Evolutionary conservation across 2,329 filamentous ascomycete genomes (phyloP), one percentile per base, ranked within the genome.

Genomic region (Verticillium klebahnii): DNA sequence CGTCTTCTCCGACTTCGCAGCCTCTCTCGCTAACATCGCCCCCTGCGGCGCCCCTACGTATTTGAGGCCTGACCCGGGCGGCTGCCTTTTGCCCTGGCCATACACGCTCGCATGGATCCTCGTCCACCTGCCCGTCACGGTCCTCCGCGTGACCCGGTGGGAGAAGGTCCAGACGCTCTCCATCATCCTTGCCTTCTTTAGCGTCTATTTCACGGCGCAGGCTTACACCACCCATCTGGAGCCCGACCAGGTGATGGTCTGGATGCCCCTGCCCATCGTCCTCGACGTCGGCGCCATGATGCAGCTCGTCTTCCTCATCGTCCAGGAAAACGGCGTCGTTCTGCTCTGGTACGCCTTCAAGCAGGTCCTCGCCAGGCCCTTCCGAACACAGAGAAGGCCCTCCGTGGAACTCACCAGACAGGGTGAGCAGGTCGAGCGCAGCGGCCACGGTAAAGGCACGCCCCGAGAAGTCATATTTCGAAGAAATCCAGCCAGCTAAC

Each of bases 61-160:
- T 40, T 37, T 66, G 23, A 57, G 65, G 6, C 63, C 65, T 3
- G 60, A 64, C 19, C 45, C 61, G 2, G 65, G 63, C 6, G 63
- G 63, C n/a, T 61, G 60, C 37, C 64, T 66, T 57, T 37, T 66
- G 5, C 65, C 65, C 1, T 66, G 65, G 65, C 65, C 65, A 5
- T 66, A 65, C 57, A 57, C 65, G 5, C 60, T 65, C 9, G 65
- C 62, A 5, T 65, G 61, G 65, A 57, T 65, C 2, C 58, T 66
- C 6, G 59, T 66, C n/a, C 65, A 66, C 34, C 45, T 62, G 12
- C 65, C 65, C 5, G 50, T 66, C 1, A 63, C 64, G 6, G 32
- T 64, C 1, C 55, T 66, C 36, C 60, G 65, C 32, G 65, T 65
- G 31, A 60, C 23, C 9, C 62, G 61, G 19, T 66, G 63, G 65